phyloP scores from a whole-genome alignment of 441 rosid species.

The Aquilaria agallochum region DNA sequence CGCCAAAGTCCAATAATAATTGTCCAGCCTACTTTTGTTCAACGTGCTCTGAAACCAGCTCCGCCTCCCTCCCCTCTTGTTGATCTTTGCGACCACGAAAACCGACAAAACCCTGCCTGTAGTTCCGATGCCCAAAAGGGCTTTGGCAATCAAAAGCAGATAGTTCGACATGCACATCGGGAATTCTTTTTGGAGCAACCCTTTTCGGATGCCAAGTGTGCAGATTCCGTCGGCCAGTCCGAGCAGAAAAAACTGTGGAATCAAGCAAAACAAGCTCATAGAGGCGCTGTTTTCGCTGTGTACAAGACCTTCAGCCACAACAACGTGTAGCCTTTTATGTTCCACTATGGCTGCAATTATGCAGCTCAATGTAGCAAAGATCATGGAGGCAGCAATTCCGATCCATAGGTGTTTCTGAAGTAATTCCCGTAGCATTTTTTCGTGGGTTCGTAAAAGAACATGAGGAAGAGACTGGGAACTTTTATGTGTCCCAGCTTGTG shows the following conservation, averaged over 20 bases:
- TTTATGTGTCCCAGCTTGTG: not conserved
- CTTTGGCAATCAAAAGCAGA: too few relatives aligned
- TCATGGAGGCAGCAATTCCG: not conserved
- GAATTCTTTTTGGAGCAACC: too few relatives aligned
- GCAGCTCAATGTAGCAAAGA: not conserved
- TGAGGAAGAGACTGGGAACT: not conserved
- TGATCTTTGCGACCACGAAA: not conserved
- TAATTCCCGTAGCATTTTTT: not conserved
- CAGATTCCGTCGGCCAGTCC: not conserved
- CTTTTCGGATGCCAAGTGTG: too few relatives aligned
- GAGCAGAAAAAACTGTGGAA: not conserved
- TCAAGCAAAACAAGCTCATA: not conserved
- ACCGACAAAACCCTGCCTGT: not conserved
- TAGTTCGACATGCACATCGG: too few relatives aligned
- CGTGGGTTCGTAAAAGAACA: too few relatives aligned
- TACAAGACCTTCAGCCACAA: too few relatives aligned
- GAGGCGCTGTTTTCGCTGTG: not conserved
- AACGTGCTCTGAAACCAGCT: conserved; percentile 4
- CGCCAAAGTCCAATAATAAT: conserved; percentile 3
- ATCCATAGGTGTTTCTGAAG: not conserved
- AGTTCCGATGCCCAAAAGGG: not conserved
- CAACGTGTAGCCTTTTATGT: not conserved
- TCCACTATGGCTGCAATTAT: conserved; percentile 3
- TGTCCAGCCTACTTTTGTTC: not conserved
- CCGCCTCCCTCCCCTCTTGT: not conserved